phyloP scores from a whole-genome alignment of 1,284 basidiomycete genomes.

The Cystobasidium slooffiae region DNA sequence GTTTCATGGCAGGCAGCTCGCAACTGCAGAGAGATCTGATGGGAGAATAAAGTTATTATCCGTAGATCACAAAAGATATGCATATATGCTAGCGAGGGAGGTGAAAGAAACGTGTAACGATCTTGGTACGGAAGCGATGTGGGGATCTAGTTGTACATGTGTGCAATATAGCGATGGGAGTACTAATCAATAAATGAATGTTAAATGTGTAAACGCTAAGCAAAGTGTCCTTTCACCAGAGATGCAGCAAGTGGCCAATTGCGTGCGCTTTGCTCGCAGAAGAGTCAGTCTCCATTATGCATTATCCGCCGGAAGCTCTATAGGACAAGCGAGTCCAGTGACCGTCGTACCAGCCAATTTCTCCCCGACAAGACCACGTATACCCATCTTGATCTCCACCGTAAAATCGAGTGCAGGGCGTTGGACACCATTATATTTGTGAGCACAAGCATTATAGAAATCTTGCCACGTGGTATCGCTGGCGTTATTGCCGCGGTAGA shows the following conservation, averaged over 20 bases:
- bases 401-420: slow-evolving; percentile 44
- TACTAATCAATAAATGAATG: no score
- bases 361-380: slow-evolving; percentile 41
- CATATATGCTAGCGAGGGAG: no score
- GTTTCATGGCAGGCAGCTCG: slow-evolving; percentile 37
- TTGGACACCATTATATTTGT: slow-evolving; percentile 42
- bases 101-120: no score
- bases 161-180: no score
- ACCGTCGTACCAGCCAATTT: slow-evolving; percentile 29
- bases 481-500: slow-evolving; percentile 45
- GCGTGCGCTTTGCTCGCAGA: not conserved
- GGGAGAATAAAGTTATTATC: not conserved
- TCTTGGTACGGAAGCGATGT: no score
- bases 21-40: slow-evolving; percentile 39
- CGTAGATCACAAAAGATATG: not conserved
- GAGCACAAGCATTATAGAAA: slow-evolving; percentile 45
- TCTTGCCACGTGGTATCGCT: slow-evolving; percentile 46
- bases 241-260: not conserved
- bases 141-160: no score
- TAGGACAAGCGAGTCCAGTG: slow-evolving; percentile 28
- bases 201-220: no score
- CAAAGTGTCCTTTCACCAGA: not conserved
- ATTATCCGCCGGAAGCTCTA: slow-evolving; percentile 34
- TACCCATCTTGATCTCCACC: slow-evolving; percentile 38
- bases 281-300: not conserved